phyloP scores from a whole-genome alignment of 352 stramenopile species.

The Globisporangium emineosum region DNA sequence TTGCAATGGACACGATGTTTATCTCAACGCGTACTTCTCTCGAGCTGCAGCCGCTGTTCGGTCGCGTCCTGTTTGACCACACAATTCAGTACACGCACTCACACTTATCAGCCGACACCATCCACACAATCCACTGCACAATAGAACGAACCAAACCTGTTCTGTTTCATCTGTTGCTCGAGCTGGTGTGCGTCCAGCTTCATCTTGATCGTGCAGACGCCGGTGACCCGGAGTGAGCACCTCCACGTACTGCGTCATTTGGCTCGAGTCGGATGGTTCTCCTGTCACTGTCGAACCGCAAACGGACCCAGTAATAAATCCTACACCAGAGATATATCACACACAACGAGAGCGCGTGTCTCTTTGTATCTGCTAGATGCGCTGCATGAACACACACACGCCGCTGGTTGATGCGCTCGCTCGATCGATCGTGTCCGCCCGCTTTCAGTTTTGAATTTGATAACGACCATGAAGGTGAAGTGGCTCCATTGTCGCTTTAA shows the following conservation, averaged over 20 bases:
- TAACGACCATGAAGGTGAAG: too few relatives aligned
- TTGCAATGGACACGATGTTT: neutral
- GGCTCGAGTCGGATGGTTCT: too few relatives aligned
- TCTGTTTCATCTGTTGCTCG: neutral
- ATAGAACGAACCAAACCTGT: neutral
- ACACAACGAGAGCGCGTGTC: neutral
- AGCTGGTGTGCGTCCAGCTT: neutral
- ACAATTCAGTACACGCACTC: neutral
- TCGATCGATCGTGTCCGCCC: too few relatives aligned
- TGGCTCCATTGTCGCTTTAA: neutral
- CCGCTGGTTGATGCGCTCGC: too few relatives aligned
- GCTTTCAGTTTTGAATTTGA: too few relatives aligned
- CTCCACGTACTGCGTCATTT: slow-evolving; percentile 32
- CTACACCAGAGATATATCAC: too few relatives aligned
- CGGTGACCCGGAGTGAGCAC: slow-evolving; percentile 20
- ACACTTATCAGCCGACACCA: neutral
- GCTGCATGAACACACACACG: too few relatives aligned
- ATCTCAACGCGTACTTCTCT: slow-evolving; percentile 3
- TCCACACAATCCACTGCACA: neutral
- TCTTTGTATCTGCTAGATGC: too few relatives aligned
- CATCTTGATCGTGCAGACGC: neutral
- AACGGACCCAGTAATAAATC: neutral
- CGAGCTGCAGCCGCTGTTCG: slow-evolving; percentile 12
- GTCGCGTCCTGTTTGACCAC: neutral
- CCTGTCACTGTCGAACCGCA: neutral